Base-by-base conservation (phyloP, 2,329 filamentous ascomycete genomes). In the Chaetothyriales sp. region DNA sequence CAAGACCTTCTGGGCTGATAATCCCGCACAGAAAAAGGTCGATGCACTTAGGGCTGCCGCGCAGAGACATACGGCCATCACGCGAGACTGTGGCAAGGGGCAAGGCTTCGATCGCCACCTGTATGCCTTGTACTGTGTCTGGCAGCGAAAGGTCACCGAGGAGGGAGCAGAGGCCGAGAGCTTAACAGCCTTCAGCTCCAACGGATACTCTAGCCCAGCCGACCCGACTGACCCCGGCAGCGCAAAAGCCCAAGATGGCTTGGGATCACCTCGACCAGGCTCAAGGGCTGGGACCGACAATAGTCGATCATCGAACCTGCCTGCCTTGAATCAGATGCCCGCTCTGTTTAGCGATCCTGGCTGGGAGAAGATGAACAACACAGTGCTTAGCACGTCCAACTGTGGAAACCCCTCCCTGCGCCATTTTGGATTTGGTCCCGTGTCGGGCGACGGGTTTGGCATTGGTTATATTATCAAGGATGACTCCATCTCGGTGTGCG, bases 391-490 rank as follows among this genome's bases (percentile, higher is more conserved):
- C 5, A 96, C 92, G 0, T 95, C 89, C n/a, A 98, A 98, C 73
- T 98, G 92, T 67, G 92, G 92, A 53, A 98, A 96, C 67, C 92
- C 92, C 0, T 87, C 84, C 0, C 79, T 98, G 18, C 81, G 92
- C 1, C 90, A 96, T 61, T 98, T 98, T 61, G 92, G 92, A 2
- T 98, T 98, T 64, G 92, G 92, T 0, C 92, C 92, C 1, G 94
- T 90, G 0, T 90, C 86, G 0, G 90, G 82, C 1, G 88, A 95
- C 58, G 92, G 92, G 0, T 96, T 96, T 63, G 92, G 92, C 26
- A 95, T 98, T 51, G 92, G 92, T 2, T 98, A 98, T 70, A 96
- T 98, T 62, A 95, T 98, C 76, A 98, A 98, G 68, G 87, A 93
- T 59, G 86, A 92, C 49, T 78, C 80, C 47, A 85, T 96, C 54